Conservation (phyloP, 1,284 basidiomycete species). For the Heterobasidion parviporum region DNA sequence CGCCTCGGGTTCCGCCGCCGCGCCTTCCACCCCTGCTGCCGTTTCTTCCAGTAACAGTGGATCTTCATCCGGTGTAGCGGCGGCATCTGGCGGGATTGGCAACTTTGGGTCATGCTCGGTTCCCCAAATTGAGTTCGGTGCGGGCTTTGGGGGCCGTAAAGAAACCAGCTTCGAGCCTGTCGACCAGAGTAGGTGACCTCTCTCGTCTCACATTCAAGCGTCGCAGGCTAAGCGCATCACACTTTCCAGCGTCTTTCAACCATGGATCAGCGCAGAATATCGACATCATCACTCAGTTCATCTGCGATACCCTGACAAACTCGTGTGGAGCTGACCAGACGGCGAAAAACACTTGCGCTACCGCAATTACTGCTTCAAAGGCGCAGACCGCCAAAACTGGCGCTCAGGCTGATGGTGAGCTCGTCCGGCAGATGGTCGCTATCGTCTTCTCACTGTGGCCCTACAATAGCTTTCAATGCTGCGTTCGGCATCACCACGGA, state of each 20-base stretch:
- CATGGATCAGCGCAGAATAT: conserved; percentile 48
- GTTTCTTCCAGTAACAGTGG: not conserved
- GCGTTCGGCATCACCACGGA: conserved; percentile 22
- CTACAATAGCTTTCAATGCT: conserved; percentile 21
- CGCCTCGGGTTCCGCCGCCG: not conserved
- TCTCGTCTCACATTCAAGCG: not conserved
- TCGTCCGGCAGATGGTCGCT: no score
- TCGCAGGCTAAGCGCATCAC: conserved; percentile 3
- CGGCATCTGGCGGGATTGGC: no score
- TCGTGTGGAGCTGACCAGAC: conserved; percentile 31
- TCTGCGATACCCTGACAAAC: conserved; percentile 47
- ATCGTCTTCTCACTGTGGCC: not conserved
- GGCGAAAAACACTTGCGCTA: conserved; percentile 41
- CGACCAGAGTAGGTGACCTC: conserved; percentile 25
- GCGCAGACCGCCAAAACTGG: conserved; percentile 36
- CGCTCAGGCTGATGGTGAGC: conserved; percentile 37
- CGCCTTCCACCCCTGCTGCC: not conserved
- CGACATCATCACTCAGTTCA: conserved; percentile 44
- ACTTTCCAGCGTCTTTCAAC: conserved; percentile 31
- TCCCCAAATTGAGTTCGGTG: conserved; percentile 52
- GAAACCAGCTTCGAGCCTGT: conserved; percentile 48
- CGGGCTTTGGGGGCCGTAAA: conserved; percentile 47
- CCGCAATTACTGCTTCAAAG: conserved; percentile 32
- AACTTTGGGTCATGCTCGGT: conserved; percentile 31
- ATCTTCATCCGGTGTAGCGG: no score